These are phyloP conservation scores for Achaetomium macrosporum DNA, from an alignment of 2,329 filamentous ascomycete species.

Conservation along the genomic window DNA sequence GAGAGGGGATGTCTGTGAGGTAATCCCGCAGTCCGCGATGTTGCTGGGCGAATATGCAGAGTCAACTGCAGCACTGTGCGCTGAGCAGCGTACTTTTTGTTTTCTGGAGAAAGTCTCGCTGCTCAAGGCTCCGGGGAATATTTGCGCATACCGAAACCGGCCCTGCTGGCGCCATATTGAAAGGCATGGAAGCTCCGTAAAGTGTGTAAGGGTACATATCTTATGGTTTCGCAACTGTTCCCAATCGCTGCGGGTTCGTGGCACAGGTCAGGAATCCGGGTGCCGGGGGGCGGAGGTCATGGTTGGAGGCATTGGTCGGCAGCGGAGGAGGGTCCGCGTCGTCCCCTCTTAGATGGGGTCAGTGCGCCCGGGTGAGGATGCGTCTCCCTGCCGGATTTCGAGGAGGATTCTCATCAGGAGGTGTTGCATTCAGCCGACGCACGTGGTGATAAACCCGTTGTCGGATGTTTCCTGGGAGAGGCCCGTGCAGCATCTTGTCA, in stretches of 20 bases:
- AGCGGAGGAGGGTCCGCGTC: not conserved
- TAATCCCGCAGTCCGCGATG: not conserved
- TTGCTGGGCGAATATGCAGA: too few relatives aligned
- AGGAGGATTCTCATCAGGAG: not conserved
- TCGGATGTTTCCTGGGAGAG: not conserved
- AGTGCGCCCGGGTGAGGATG: not conserved
- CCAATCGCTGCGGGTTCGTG: constrained; percentile 5
- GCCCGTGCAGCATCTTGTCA: constrained; percentile 13
- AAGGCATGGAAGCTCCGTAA: not conserved
- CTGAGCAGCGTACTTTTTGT: too few relatives aligned
- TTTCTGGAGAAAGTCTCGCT: too few relatives aligned
- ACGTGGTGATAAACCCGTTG: not conserved
- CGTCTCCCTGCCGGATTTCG: not conserved
- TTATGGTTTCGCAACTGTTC: not conserved
- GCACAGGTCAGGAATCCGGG: constrained; percentile 2
- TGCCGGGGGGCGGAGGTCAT: too few relatives aligned
- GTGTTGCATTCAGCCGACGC: not conserved
- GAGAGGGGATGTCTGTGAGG: not conserved
- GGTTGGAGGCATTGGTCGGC: too few relatives aligned
- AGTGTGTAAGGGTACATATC: not conserved
- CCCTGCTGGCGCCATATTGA: not conserved
- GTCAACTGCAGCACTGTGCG: too few relatives aligned
- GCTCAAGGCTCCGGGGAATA: too few relatives aligned
- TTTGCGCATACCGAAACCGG: too few relatives aligned
- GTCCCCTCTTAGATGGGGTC: not conserved